These are phyloP conservation scores for Cystobasidium pallidum DNA, from an alignment of 1,284 basidiomycete genomes.

Conservation along the genomic window DNA sequence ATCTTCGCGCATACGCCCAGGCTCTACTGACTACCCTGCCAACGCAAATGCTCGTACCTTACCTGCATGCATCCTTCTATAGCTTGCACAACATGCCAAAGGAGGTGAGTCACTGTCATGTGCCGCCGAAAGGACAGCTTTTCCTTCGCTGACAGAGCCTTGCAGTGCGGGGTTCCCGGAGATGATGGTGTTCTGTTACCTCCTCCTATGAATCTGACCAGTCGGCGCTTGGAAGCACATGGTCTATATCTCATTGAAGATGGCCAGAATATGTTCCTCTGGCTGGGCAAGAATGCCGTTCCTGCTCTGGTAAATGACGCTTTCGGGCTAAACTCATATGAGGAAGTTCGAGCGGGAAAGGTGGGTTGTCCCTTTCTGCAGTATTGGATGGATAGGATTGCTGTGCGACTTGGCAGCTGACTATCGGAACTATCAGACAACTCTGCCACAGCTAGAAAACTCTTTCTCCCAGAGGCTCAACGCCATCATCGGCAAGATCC, in stretches of 20 bases:
- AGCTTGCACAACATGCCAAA: slow-evolving; percentile 95
- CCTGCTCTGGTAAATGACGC: slow-evolving; percentile 92
- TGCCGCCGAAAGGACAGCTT: neutral
- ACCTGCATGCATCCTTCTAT: slow-evolving; percentile 93
- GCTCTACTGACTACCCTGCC: slow-evolving; percentile 88
- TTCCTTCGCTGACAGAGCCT: neutral
- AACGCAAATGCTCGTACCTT: slow-evolving; percentile 85
- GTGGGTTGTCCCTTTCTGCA: slow-evolving; percentile 58
- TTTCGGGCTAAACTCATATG: slow-evolving; percentile 86
- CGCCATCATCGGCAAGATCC: slow-evolving; percentile 87
- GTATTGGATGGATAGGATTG: too few species aligned
- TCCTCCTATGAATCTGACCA: slow-evolving; percentile 83
- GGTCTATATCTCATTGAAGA: slow-evolving; percentile 97
- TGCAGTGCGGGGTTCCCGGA: slow-evolving; percentile 69
- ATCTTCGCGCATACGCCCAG: slow-evolving; percentile 93
- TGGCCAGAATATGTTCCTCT: slow-evolving; percentile 95
- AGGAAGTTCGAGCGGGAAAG: slow-evolving; percentile 88
- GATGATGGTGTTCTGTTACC: slow-evolving; percentile 82
- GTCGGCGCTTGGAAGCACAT: slow-evolving; percentile 90
- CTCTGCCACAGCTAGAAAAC: slow-evolving; percentile 86
- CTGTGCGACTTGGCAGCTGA: neutral
- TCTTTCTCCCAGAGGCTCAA: slow-evolving; percentile 90
- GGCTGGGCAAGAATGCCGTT: slow-evolving; percentile 95
- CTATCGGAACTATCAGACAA: slow-evolving; percentile 63
- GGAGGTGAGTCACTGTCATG: slow-evolving; percentile 64